These are phyloP conservation scores for Drechslerella coelobrocha DNA, from an alignment of 2,329 filamentous ascomycete genomes.

Conservation along the genomic window DNA sequence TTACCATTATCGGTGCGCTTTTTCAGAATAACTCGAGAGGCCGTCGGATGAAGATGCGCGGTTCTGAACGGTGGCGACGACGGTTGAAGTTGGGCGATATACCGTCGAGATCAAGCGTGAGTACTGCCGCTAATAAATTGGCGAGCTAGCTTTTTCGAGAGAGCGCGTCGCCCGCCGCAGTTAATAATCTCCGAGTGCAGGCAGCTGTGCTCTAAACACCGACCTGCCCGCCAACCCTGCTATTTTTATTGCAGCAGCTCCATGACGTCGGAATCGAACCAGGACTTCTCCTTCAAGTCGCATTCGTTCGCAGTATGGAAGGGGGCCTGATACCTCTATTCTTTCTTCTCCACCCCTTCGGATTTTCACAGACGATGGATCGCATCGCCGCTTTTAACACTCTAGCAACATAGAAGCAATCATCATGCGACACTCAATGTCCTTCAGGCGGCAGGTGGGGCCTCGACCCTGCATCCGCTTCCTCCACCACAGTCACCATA, in stretches of 20 bases:
- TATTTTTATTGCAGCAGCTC: no score
- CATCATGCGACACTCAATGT: conserved; percentile 37
- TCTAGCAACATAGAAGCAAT: conserved; percentile 14
- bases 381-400: neutral
- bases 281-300: neutral
- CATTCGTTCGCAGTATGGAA: neutral
- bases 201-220: neutral
- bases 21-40: conserved; percentile 1
- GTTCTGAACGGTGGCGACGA: conserved; percentile 32
- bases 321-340: neutral
- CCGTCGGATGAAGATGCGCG: conserved; percentile 9
- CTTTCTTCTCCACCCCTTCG: neutral
- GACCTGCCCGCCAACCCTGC: neutral
- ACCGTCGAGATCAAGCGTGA: neutral
- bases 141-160: neutral
- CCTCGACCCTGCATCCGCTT: conserved; percentile 20
- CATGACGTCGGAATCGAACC: conserved; percentile 1
- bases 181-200: neutral
- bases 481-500: no score
- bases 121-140: neutral
- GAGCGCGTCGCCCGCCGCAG: neutral
- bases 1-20: conserved; percentile 31
- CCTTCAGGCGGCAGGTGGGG: conserved; percentile 13
- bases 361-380: conserved; percentile 16
- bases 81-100: conserved; percentile 5